Base-by-base conservation (phyloP, 495 filamentous ascomycete species). In the Alectoria sarmentosa region DNA sequence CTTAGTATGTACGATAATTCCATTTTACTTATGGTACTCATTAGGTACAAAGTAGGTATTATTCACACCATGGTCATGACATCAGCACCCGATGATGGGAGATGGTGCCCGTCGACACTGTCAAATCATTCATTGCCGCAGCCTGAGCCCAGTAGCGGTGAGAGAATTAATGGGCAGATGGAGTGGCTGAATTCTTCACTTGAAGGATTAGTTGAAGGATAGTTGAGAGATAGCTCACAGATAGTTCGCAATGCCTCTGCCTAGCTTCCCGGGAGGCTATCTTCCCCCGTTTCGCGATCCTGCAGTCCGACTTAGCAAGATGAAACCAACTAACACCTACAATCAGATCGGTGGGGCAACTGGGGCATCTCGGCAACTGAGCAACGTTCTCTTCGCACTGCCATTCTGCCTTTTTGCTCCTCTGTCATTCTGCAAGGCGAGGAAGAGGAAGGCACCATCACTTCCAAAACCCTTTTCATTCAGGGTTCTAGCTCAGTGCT, bases 141-240 rank as follows among this genome's bases (percentile, higher is more conserved):
- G 41, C 11, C 63, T 44, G 60, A 52, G 41, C 11, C 63, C 57
- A 65, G 60, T 65, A 14, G 23, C 23, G 56, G 41, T 48, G 41
- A 19, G 15, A 2, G 5, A 36, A 28, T 44, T n/a, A n/a, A n/a
- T n/a, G n/a, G 49, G 48, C 1, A 17, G 55, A 59, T 30, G n/a
- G 21, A n/a, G 14, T 60, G 56, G 34, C 49, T 56, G 54, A 48
- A n/a, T n/a, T n/a, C n/a, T n/a, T n/a, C n/a, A n/a, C n/a, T n/a
- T n/a, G n/a, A n/a, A n/a, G n/a, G n/a, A n/a, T n/a, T n/a, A n/a
- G n/a, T n/a, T n/a, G n/a, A n/a, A n/a, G n/a, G n/a, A n/a, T n/a
- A n/a, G n/a, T n/a, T n/a, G n/a, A n/a, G n/a, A n/a, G n/a, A n/a
- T n/a, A n/a, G n/a, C n/a, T n/a, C n/a, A n/a, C n/a, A n/a, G n/a